These are phyloP conservation scores for Pyropia haitanensis DNA, from an alignment of 23 red algal species.

Conservation along the genomic window DNA sequence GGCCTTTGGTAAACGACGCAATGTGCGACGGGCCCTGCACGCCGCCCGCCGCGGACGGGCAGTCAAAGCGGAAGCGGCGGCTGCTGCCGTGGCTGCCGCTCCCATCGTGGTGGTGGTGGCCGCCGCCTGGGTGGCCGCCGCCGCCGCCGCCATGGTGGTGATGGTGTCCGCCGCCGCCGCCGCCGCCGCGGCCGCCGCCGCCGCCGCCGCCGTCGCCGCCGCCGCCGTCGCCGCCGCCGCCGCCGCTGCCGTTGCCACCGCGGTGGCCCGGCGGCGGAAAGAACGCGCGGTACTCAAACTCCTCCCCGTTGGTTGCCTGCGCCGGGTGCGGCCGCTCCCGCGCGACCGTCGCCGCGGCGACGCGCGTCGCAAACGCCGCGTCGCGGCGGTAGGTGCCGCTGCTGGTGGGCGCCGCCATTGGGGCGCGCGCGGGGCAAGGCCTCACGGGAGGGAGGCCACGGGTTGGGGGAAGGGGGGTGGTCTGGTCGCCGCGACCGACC, in stretches of 20 bases:
- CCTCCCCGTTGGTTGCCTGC: slow-evolving; percentile 28
- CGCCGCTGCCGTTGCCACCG: too few species aligned
- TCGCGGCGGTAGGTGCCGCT: slow-evolving; percentile 2
- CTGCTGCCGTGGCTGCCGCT: neutral
- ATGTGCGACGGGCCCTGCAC: slow-evolving; percentile 12
- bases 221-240: neutral
- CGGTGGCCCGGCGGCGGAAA: neutral
- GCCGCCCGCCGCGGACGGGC: neutral
- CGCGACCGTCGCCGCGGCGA: slow-evolving; percentile 31
- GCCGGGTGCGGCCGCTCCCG: slow-evolving; percentile 27
- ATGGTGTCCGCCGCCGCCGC: neutral
- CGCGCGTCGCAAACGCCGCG: slow-evolving; percentile 20
- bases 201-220: neutral
- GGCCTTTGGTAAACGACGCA: slow-evolving; percentile 35
- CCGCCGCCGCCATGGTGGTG: neutral
- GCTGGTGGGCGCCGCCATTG: too few species aligned
- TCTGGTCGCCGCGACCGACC: too few species aligned
- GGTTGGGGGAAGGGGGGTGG: too few species aligned
- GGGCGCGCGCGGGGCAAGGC: too few species aligned
- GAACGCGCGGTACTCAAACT: neutral
- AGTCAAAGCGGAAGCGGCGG: slow-evolving; percentile 10
- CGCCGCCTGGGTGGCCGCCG: neutral
- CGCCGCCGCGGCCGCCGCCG: too few species aligned
- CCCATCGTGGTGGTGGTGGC: neutral
- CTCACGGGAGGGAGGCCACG: too few species aligned